These are phyloP conservation scores for Aureobasidium sp. DNA, from an alignment of 2,329 filamentous ascomycete genomes.

Conservation along the genomic window DNA sequence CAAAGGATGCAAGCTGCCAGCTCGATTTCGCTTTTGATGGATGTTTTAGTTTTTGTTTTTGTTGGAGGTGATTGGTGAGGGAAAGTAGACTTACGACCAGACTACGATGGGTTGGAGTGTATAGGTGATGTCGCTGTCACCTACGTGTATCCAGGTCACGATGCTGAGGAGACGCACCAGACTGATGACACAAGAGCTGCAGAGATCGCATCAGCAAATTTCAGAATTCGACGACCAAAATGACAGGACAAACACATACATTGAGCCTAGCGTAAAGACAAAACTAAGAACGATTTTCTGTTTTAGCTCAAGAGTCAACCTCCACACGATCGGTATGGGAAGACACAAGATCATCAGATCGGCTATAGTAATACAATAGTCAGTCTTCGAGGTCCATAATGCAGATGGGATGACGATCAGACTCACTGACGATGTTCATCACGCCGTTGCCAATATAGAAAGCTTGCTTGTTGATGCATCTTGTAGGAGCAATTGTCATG, in stretches of 20 bases:
- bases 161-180: constrained; percentile 12
- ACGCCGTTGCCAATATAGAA: constrained; percentile 13
- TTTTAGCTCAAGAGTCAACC: constrained; percentile 43
- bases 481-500: not conserved
- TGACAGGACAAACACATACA: not conserved
- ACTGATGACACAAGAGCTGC: constrained; percentile 12
- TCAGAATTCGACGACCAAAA: not conserved
- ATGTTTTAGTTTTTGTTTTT: not conserved
- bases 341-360: constrained; percentile 54
- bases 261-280: constrained; percentile 42
- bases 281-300: constrained; percentile 46
- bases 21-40: not conserved
- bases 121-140: constrained; percentile 2
- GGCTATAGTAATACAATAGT: not conserved
- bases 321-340: constrained; percentile 49
- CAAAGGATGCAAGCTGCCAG: constrained; percentile 3
- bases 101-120: not conserved
- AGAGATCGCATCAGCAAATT: not conserved
- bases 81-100: constrained; percentile 5
- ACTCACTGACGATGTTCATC: constrained; percentile 10
- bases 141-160: constrained; percentile 1
- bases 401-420: not conserved
- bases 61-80: not conserved
- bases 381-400: not conserved
- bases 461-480: not conserved